Evolutionary conservation across 2,329 filamentous ascomycete genomes (phyloP).

Genomic region (Septoria linicola): DNA sequence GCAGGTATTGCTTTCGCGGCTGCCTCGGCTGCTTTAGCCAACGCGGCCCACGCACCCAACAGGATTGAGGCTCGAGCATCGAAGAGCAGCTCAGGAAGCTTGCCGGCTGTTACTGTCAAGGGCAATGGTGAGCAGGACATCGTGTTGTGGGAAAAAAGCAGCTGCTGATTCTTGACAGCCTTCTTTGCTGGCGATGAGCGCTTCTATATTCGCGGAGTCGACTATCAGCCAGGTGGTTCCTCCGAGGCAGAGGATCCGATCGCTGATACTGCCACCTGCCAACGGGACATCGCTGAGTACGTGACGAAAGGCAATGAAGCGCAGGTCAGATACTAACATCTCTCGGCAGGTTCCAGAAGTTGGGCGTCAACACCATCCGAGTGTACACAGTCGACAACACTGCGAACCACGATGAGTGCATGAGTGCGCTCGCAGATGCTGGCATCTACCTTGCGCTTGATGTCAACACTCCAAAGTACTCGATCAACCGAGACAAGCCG

Average conservation of each 20-base stretch:
- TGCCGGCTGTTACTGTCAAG: constrained; percentile 61
- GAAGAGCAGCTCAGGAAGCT: constrained; percentile 44
- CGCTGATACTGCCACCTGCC: constrained; percentile 67
- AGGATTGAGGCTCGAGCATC: constrained; percentile 36
- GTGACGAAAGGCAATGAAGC: background rate
- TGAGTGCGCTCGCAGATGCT: constrained; percentile 74
- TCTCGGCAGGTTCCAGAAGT: constrained; percentile 64
- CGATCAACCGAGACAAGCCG: constrained; percentile 76
- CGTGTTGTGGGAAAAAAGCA: background rate
- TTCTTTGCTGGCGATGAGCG: constrained; percentile 63
- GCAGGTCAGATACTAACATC: background rate
- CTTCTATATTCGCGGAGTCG: constrained; percentile 62
- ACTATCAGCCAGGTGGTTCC: constrained; percentile 57
- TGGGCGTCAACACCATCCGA: constrained; percentile 87
- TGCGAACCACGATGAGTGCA: constrained; percentile 77
- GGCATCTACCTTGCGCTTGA: constrained; percentile 91
- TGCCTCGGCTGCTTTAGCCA: constrained; percentile 48
- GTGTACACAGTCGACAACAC: constrained; percentile 93
- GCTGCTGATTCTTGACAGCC: constrained; percentile 42
- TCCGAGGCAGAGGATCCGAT: constrained; percentile 70
- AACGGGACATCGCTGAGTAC: constrained; percentile 69
- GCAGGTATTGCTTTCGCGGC: constrained; percentile 47
- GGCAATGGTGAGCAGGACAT: constrained; percentile 55
- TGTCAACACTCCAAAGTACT: constrained; percentile 88
- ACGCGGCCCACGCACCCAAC: constrained; percentile 46